Conservation (phyloP, 148 eudicot species). For the Arctostaphylos glauca region DNA sequence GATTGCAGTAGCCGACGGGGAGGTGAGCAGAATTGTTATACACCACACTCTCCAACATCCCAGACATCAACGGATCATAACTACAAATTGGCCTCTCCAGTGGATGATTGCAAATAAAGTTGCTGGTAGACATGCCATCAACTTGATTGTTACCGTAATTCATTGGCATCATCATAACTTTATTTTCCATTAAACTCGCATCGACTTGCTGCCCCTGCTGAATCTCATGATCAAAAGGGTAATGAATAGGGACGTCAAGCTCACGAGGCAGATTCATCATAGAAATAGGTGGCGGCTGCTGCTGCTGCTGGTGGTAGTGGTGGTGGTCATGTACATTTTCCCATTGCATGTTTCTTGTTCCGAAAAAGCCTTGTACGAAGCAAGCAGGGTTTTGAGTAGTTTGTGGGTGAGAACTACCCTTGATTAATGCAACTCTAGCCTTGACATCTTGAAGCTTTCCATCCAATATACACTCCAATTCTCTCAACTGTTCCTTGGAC, state of each 20-base stretch:
- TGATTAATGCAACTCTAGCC: background rate
- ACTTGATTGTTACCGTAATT: too few species aligned
- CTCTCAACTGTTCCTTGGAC: background rate
- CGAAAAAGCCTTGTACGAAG: background rate
- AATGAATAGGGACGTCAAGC: background rate
- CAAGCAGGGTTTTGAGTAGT: background rate
- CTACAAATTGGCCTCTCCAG: background rate
- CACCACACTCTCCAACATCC: background rate
- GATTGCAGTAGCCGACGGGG: background rate
- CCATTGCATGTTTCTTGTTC: background rate
- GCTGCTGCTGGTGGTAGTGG: background rate
- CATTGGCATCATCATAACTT: too few species aligned
- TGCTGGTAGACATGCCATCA: too few species aligned
- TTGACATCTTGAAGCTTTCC: conserved; percentile 1
- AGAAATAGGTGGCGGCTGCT: background rate
- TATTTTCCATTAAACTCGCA: background rate
- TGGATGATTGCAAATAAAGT: background rate
- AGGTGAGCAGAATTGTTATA: background rate
- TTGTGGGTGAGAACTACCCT: conserved; percentile 1
- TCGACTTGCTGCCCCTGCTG: background rate
- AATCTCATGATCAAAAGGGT: background rate
- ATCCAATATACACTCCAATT: conserved; percentile 5
- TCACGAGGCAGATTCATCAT: background rate
- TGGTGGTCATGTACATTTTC: background rate
- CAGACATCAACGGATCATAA: background rate